These are phyloP conservation scores for Aurantiochytrium sp. DNA, from an alignment of 108 stramenopile genomes.

Conservation along the genomic window DNA sequence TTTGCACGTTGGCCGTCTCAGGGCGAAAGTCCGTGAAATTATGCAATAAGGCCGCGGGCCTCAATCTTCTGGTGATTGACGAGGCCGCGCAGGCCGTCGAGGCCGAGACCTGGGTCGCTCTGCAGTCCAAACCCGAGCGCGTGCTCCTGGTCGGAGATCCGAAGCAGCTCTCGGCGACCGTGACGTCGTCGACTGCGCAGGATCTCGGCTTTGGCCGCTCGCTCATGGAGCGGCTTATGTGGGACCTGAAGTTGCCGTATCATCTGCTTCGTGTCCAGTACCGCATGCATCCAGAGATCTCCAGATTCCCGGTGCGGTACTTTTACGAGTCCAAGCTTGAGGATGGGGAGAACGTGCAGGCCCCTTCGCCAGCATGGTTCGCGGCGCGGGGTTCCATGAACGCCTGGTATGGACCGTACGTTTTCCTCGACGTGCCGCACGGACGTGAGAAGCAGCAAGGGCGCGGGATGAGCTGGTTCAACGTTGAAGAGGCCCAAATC, in stretches of 20 bases:
- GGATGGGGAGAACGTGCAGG: slow-evolving; percentile 69
- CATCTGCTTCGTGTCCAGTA: slow-evolving; percentile 92
- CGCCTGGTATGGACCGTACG: not conserved
- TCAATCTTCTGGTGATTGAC: slow-evolving; percentile 74
- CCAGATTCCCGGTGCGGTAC: slow-evolving; percentile 73
- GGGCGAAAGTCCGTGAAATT: not conserved
- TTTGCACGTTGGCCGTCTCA: slow-evolving; percentile 30
- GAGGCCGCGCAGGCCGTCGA: slow-evolving; percentile 88
- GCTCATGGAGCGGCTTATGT: slow-evolving; percentile 28
- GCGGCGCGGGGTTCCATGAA: not conserved
- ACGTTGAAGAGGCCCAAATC: not conserved
- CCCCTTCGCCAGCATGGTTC: not conserved
- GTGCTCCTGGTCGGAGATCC: slow-evolving; percentile 80
- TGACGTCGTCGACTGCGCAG: not conserved
- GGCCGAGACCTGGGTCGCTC: slow-evolving; percentile 69
- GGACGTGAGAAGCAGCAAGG: not conserved
- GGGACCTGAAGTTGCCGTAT: not conserved
- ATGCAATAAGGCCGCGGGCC: not conserved
- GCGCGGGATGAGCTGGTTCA: not conserved
- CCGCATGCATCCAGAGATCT: slow-evolving; percentile 87
- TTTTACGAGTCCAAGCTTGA: slow-evolving; percentile 77
- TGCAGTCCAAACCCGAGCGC: slow-evolving; percentile 56
- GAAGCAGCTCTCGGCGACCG: slow-evolving; percentile 79
- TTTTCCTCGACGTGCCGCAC: not conserved
- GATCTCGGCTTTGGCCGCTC: not conserved